Evolutionary conservation across 2,329 filamentous ascomycete species (phyloP), one percentile per base, ranked within the genome.

Genomic region (Aspergillus proliferans): DNA sequence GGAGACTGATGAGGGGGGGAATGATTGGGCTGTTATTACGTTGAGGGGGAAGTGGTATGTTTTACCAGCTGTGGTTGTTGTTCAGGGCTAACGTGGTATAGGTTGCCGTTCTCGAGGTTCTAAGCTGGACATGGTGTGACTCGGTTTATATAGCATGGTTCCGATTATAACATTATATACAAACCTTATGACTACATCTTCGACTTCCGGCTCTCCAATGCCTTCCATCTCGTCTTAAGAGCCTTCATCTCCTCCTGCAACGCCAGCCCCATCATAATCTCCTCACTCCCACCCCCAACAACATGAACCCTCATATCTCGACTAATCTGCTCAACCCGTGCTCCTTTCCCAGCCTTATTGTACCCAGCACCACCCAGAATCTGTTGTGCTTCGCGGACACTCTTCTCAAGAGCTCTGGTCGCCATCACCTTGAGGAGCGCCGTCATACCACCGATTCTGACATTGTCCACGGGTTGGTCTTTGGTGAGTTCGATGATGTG

Each of bases 1-100:
- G 80, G 92, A 97, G 79, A 84, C 85, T 1, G 92, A 96, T 67
- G 83, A 86, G 52, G 81, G 87, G 61, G 91, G 90, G 3, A 79
- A 81, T 47, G 77, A 85, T 6, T 95, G 89, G 89, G 89, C 86
- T 3, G 83, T 90, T 58, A 94, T 95, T 58, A 91, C 87, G 2
- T 63, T 91, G 61, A 81, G 85, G 59, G 88, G 88, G 24, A 93
- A 93, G 75, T 93, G 88, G 88, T 90, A 68, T 69, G 82, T 62
- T 43, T 39, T 15, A 15, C 15, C 15, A 15, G 5, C 6, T 14
- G 3, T 19, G 15, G 14, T 15, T n/a, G n/a, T 15, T 38, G 3
- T 38, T 9, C 10, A 30, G 19, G n/a, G 46, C 55, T 63, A 28
- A 62, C 36, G 6, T 36, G 12, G 21, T 30, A 14, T 45, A 74